Evolutionary conservation across 352 stramenopile genomes (phyloP).

Genomic region (Phytopythium cucurbitacearum): DNA sequence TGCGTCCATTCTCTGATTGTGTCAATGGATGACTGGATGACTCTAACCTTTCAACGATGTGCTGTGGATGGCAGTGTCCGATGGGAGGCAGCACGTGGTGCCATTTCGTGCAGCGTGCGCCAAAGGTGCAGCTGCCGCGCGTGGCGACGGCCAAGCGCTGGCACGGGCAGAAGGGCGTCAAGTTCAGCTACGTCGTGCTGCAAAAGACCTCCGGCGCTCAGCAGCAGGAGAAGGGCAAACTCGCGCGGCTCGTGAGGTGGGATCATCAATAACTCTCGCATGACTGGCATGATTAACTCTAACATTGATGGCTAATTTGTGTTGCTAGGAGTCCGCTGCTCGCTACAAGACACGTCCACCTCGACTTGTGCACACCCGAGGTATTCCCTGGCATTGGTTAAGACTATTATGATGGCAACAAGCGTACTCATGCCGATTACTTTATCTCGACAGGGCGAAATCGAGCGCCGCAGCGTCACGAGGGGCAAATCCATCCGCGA

Average conservation of each 20-base stretch:
- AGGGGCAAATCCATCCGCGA: conserved; percentile 71
- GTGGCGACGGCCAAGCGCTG: conserved; percentile 76
- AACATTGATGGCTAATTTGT: neutral
- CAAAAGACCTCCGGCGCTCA: conserved; percentile 47
- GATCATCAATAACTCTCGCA: neutral
- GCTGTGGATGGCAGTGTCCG: conserved; percentile 36
- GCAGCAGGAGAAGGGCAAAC: conserved; percentile 13
- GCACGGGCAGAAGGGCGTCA: conserved; percentile 80
- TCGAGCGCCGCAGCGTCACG: conserved; percentile 75
- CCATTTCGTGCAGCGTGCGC: conserved; percentile 82
- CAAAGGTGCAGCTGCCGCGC: conserved; percentile 64
- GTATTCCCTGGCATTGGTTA: conserved; percentile 15
- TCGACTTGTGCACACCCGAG: conserved; percentile 80
- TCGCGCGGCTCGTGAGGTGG: conserved; percentile 23
- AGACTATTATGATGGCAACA: conserved; percentile 1
- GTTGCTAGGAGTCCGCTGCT: conserved; percentile 46
- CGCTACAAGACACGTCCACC: conserved; percentile 69
- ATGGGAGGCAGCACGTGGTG: conserved; percentile 74
- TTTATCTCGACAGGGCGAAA: conserved; percentile 39
- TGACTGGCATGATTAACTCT: conserved; percentile 1
- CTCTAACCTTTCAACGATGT: conserved; percentile 1
- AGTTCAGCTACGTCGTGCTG: conserved; percentile 84
- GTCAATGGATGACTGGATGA: neutral
- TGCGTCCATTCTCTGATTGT: conserved; percentile 8
- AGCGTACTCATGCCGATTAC: conserved; percentile 4